These are phyloP conservation scores for Xylaria scruposa DNA, from an alignment of 495 filamentous ascomycete species.

Conservation along the genomic window DNA sequence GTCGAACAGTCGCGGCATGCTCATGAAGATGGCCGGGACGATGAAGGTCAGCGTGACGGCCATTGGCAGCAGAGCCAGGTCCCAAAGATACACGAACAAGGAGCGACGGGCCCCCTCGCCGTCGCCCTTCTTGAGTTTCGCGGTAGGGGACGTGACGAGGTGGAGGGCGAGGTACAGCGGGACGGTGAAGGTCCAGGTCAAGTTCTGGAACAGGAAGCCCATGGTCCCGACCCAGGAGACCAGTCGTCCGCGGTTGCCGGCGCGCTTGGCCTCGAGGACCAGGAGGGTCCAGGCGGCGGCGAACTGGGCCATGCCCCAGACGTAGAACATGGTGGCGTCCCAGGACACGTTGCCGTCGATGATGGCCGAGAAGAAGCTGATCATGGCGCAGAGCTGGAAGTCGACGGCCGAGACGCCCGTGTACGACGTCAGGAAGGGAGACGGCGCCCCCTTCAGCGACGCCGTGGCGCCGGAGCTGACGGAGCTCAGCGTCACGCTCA, in stretches of 20 bases:
- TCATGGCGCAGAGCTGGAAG: constrained; percentile 52
- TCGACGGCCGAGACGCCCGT: constrained; percentile 61
- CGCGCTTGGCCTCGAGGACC: constrained; percentile 61
- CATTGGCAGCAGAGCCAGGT: constrained; percentile 56
- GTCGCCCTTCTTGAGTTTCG: constrained; percentile 35
- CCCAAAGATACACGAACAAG: constrained; percentile 54
- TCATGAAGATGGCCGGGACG: constrained; percentile 58
- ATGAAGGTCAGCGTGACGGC: constrained; percentile 58
- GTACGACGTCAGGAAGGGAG: constrained; percentile 43
- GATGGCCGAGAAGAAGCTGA: constrained; percentile 61
- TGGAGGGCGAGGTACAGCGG: constrained; percentile 61
- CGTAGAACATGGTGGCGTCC: constrained; percentile 52
- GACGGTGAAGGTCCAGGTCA: constrained; percentile 59
- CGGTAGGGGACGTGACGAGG: constrained; percentile 60
- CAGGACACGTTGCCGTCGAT: constrained; percentile 56
- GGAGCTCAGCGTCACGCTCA: constrained; percentile 28
- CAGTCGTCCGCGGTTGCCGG: constrained; percentile 59
- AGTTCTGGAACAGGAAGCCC: constrained; percentile 60
- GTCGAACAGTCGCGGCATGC: constrained; percentile 55
- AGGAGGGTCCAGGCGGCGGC: constrained; percentile 62
- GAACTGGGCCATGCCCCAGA: constrained; percentile 61
- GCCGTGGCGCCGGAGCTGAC: constrained; percentile 13
- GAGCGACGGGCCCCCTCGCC: constrained; percentile 50
- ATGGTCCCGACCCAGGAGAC: constrained; percentile 60
- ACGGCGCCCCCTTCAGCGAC: constrained; percentile 31